Evolutionary conservation across 2,329 filamentous ascomycete species (phyloP), one percentile per base, ranked within the genome.

Genomic region (Sporothrix inflata): DNA sequence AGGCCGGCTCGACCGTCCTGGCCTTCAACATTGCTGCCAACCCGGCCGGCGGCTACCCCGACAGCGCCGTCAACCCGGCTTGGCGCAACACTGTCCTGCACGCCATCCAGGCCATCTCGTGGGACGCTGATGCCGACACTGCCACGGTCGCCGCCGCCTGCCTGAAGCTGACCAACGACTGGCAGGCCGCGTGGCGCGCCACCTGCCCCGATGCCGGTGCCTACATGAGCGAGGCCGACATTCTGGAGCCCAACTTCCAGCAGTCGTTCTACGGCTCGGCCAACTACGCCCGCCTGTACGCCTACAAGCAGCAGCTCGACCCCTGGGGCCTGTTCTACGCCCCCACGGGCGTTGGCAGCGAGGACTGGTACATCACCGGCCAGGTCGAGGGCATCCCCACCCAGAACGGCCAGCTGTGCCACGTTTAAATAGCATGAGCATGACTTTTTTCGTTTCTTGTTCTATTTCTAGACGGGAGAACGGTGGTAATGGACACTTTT

Each of bases 61-160:
- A 81, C 66, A 85, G 82, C 16, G 81, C 83, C 6, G 80, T 86
- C 51, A 85, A 85, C 75, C 84, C 85, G 4, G 85, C 84, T 0
- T 87, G 85, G 85, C 80, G 86, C 55, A 78, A 80, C 6, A 80
- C 83, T 1, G 76, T 79, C 0, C 76, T 83, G 74, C 82, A 80
- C 75, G 79, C 77, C 42, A 82, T 83, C 72, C 76, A 79, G 45
- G 79, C 75, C 8, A 69, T 75, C 4, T n/a, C 71, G 27, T 80
- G 77, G 78, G 73, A 70, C 12, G 55, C 49, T 9, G 74, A 73
- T 27, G 70, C 69, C 12, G 67, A 57, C 63, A 45, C 40, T 53
- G 70, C 45, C 5, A 75, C 75, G 24, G 72, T 77, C 40, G 76
- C 77, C 63, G 71, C 71, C 0, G 72, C 74, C 4, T 75, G 75